Base-by-base conservation (phyloP, 495 filamentous ascomycete genomes). In the Hapsidospora chrysogenum region DNA sequence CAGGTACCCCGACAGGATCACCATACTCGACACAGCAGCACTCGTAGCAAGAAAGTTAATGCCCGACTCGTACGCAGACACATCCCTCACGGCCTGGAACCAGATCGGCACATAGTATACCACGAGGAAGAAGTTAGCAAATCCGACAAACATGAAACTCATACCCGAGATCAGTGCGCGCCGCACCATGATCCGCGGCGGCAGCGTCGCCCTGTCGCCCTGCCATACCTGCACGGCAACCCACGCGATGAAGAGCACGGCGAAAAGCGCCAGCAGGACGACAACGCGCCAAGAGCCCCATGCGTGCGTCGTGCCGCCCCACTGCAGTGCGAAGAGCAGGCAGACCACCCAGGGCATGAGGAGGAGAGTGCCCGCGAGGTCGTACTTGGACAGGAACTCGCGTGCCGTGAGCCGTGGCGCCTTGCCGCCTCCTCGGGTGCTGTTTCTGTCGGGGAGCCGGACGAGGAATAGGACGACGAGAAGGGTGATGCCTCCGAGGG, bases 321-420 rank as follows among this genome's bases (percentile, higher is more conserved):
- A 92, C 45, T 89, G 80, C 3, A 93, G 59, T 0, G 83, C 85
- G 0, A 93, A 60, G 28, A 89, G 50, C 11, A 83, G 58, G 33
- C 70, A 72, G 32, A 86, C 61, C 11, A 92, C 67, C 11, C 61
- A 66, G 3, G 77, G 78, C 14, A 92, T 53, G 48, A 92, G 75
- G 27, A 76, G 44, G 0, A 60, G 9, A 0, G 69, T 74, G 5
- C 84, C 84, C 2, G 70, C 35, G 2, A 75, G 60, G 52, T 93
- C 84, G 17, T 89, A 54, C 33, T 78, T 60, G 15, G 55, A 48
- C 2, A 68, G n/a, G 42, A 76, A 56, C 2, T 18, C 16, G 9
- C 21, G 18, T 2, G 21, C 10, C 29, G 26, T 8, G n/a, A n/a
- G n/a, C n/a, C n/a, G n/a, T n/a, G n/a, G n/a, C n/a, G n/a, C n/a